phyloP scores from a whole-genome alignment of 1,284 basidiomycete genomes.

The Porodaedalea pini region DNA sequence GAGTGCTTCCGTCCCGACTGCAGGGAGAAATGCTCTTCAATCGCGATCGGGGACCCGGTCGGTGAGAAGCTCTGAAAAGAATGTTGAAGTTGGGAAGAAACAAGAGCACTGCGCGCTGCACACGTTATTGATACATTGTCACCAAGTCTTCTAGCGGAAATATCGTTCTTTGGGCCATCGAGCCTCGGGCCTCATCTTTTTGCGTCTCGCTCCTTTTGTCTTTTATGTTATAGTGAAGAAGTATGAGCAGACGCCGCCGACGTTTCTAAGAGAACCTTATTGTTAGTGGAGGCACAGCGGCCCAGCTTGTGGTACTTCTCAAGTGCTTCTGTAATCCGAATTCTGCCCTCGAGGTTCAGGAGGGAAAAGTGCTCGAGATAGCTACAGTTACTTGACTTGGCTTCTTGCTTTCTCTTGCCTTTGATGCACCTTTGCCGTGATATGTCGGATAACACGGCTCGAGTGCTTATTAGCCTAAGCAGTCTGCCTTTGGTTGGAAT shows the following conservation, averaged over 20 bases:
- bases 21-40: not conserved
- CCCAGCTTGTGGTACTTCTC: not conserved
- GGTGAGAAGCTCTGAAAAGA: no score
- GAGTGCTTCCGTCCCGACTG: not conserved
- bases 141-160: no score
- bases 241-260: not conserved
- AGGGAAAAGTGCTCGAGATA: not conserved
- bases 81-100: no score
- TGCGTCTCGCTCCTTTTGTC: not conserved
- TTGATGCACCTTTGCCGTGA: not conserved
- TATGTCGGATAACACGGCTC: not conserved
- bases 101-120: no score
- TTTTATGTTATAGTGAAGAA: not conserved
- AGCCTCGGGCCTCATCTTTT: no score
- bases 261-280: not conserved
- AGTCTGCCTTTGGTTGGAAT: no score
- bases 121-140: no score
- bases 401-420: not conserved
- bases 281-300: not conserved
- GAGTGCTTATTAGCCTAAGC: not conserved
- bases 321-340: no score
- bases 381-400: not conserved
- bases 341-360: not conserved
- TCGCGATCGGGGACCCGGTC: not conserved
- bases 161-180: no score